Base-by-base conservation (phyloP, 352 stramenopile species). In the Pythium periplocum region DNA sequence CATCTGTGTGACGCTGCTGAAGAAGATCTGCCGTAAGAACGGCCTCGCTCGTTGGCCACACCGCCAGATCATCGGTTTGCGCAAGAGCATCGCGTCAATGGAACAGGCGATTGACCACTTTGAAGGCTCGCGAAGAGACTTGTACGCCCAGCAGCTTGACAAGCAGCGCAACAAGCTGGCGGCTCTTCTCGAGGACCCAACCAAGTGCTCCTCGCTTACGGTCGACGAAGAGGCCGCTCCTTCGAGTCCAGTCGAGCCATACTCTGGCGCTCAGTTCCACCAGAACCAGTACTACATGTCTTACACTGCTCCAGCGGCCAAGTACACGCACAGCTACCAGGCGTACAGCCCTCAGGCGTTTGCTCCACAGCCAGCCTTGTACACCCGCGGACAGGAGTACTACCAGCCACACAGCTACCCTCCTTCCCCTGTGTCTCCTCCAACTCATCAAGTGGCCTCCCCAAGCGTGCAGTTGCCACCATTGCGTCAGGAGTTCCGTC, bases 1-100 rank as follows among this genome's bases (percentile, higher is more conserved):
- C 12, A 91, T 94, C 58, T 93, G 84, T 48, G 78, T 89, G 11
- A 94, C 84, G 32, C 59, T 94, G 31, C 68, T 94, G 9, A 94
- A 93, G 71, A 93, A 93, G 50, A 90, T 92, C 54, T 94, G 84
- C 59, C 69, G 84, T 31, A 78, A 83, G 47, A 75, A 90, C 44
- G 78, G 82, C 31, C 86, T 94, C 47, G 73, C 79, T 1, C 80
- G 82, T 10, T 94, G 84, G 84, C 84, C 84, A 26, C 81, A 93
- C 59, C 82, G 84, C 12, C 82, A 92, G 64, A 93, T 94, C 74
- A 89, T 79, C 4, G 83, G 79, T n/a, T 66, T 94, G 34, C 79
- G 83, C 55, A 94, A 94, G 57, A 91, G 79, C 64, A 92, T 94
- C 49, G 62, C 78, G 12, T 92, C 81, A 26, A 92, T 94, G 79